Percentiles rank a stretch among this genome's conserved stretches.
Conservation (phyloP, 768 basidiomycete genomes). For the Mycena floridula region DNA sequence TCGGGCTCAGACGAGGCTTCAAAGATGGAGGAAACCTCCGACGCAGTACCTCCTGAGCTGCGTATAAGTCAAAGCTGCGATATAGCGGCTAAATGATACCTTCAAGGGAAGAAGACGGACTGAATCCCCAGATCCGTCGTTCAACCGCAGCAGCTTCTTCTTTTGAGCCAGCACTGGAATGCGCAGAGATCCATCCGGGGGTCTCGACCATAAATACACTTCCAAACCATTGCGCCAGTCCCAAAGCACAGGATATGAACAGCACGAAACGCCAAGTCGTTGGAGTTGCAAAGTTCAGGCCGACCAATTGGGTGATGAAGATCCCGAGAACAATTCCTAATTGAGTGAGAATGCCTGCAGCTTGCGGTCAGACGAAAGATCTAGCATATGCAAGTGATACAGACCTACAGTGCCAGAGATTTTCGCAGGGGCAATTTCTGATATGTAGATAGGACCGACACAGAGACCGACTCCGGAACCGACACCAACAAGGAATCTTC, state of each 20-base stretch:
- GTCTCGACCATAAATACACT: constrained; percentile 60
- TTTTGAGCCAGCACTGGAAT: constrained; percentile 34
- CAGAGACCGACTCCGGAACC: constrained; percentile 9
- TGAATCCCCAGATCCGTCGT: constrained; percentile 48
- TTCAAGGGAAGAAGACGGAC: constrained; percentile 2
- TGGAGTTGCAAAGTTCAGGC: constrained; percentile 65
- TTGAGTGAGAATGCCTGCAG: constrained; percentile 71
- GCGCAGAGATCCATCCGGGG: constrained; percentile 55
- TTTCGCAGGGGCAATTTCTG: constrained; percentile 74
- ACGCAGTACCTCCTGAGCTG: no score
- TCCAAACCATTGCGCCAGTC: constrained; percentile 49
- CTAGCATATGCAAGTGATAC: constrained; percentile 10
- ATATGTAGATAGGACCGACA: constrained; percentile 71
- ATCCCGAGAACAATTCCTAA: constrained; percentile 81
- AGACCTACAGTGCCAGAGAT: constrained; percentile 72
- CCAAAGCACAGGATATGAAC: constrained; percentile 51
- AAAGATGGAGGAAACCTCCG: no score
- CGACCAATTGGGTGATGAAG: constrained; percentile 78
- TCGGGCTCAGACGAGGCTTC: no score
- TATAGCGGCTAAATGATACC: background rate
- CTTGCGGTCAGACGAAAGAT: background rate
- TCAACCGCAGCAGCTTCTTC: constrained; percentile 35
- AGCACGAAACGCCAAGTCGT: constrained; percentile 69
- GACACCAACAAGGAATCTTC: constrained; percentile 20
- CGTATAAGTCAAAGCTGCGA: no score